These are phyloP conservation scores for Xylaria flabelliformis DNA, from an alignment of 495 filamentous ascomycete genomes.

Conservation along the genomic window DNA sequence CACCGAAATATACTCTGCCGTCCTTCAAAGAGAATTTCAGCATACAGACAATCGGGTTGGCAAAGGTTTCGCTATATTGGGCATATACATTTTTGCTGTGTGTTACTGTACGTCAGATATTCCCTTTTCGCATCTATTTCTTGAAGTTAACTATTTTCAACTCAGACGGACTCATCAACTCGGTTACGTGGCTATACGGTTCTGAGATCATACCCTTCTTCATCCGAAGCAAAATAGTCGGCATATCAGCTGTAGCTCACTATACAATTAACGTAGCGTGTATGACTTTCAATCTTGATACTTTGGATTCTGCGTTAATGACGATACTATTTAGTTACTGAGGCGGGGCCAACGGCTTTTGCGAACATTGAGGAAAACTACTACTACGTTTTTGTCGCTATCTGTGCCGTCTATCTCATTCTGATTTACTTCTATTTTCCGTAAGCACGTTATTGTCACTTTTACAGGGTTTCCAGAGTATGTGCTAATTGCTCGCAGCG, in stretches of 20 bases:
- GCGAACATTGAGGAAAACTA: conserved; percentile 65
- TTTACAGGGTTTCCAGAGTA: background rate
- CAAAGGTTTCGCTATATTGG: conserved; percentile 66
- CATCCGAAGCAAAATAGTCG: conserved; percentile 65
- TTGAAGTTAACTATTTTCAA: background rate
- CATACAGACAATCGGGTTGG: conserved; percentile 60
- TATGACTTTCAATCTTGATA: background rate
- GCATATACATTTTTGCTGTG: conserved; percentile 65
- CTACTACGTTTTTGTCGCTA: conserved; percentile 65
- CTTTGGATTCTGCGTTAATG: background rate
- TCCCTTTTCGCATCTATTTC: background rate
- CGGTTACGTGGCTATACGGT: conserved; percentile 66
- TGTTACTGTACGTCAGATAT: conserved; percentile 46
- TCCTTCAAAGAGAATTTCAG: conserved; percentile 65
- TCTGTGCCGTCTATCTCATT: conserved; percentile 56
- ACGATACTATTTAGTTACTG: conserved; percentile 48
- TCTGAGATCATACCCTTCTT: conserved; percentile 64
- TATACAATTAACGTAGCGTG: conserved; percentile 64
- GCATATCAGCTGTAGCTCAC: conserved; percentile 60
- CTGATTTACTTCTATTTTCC: conserved; percentile 63
- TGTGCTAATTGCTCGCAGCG: conserved; percentile 30
- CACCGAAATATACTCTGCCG: conserved; percentile 64
- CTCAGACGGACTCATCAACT: conserved; percentile 61
- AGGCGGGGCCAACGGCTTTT: conserved; percentile 65
- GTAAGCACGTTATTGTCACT: background rate